Percentiles rank a stretch among this genome's conserved stretches.
Conservation (phyloP, 2,329 filamentous ascomycete species). For the Intubia oerlemansii region DNA sequence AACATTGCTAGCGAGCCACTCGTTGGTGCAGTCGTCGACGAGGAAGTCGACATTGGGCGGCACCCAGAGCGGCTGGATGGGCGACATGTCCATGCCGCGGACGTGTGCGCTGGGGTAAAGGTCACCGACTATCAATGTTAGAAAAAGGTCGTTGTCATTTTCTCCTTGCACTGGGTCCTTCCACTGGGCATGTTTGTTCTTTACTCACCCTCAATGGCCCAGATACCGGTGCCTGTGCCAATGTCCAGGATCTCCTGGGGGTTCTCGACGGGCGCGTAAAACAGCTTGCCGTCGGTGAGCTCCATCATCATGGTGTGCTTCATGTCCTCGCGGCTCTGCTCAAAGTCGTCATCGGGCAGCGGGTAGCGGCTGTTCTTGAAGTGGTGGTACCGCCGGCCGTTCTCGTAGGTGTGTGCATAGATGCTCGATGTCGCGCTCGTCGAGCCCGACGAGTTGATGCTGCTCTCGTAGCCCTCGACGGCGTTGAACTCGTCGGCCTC, state of each 20-base stretch:
- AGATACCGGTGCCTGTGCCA: constrained; percentile 22
- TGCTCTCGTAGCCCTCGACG: constrained; percentile 8
- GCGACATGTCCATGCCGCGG: constrained; percentile 21
- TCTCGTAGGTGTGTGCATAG: constrained; percentile 10
- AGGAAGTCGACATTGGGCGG: constrained; percentile 14
- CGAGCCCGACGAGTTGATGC: constrained; percentile 7
- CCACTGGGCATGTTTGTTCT: not conserved
- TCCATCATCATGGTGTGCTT: constrained; percentile 26
- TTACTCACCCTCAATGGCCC: constrained; percentile 12
- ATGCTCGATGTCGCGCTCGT: constrained; percentile 10
- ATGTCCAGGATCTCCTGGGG: constrained; percentile 23
- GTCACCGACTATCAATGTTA: no score
- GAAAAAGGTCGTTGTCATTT: no score
- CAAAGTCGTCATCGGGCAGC: constrained; percentile 20
- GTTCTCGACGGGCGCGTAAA: constrained; percentile 18
- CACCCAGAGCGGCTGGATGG: constrained; percentile 23
- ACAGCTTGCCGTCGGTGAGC: constrained; percentile 19
- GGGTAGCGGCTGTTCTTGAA: constrained; percentile 12
- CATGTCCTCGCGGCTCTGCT: constrained; percentile 22
- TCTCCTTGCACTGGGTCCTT: no score
- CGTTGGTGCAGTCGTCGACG: constrained; percentile 20
- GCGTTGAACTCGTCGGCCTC: constrained; percentile 9
- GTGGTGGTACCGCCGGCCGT: constrained; percentile 11
- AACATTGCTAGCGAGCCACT: constrained; percentile 32
- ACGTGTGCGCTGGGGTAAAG: constrained; percentile 17